phyloP scores from a whole-genome alignment of 73 alveolate genomes.

The Effrenium voratum region DNA sequence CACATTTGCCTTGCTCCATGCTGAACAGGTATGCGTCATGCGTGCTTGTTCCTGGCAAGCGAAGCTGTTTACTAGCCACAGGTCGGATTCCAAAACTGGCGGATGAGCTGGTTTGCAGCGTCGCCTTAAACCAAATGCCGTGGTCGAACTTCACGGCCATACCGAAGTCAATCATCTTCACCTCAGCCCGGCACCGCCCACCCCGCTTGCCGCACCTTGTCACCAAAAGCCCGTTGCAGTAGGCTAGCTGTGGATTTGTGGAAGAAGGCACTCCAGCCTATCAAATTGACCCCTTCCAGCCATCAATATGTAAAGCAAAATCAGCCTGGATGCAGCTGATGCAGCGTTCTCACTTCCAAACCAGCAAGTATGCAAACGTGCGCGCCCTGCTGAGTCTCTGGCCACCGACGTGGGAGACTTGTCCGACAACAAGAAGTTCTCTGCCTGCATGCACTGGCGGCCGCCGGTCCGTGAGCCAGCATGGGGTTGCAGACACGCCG shows the following conservation, averaged over 20 bases:
- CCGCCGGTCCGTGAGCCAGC: background rate
- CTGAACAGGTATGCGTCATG: no score
- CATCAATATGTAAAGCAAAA: no score
- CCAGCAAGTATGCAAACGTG: no score
- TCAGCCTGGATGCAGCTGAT: no score
- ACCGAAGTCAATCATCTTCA: conserved; percentile 95
- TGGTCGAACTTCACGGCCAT: conserved; percentile 80
- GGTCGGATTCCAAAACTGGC: no score
- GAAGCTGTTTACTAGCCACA: no score
- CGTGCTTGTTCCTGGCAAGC: no score
- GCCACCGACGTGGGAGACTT: conserved; percentile 82
- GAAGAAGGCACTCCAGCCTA: background rate
- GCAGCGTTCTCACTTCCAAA: no score
- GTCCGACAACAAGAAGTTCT: conserved; percentile 93
- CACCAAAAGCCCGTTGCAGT: background rate
- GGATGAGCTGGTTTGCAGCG: no score
- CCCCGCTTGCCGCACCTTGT: background rate
- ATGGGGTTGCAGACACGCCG: no score
- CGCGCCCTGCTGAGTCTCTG: no score
- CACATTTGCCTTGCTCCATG: no score
- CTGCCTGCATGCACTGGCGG: conserved; percentile 90
- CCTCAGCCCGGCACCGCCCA: background rate
- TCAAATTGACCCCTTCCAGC: background rate
- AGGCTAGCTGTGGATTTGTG: background rate
- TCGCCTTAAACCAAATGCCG: conserved; percentile 51